Base-by-base conservation (phyloP, 495 filamentous ascomycete species). In the Penicillium bovifimosum region DNA sequence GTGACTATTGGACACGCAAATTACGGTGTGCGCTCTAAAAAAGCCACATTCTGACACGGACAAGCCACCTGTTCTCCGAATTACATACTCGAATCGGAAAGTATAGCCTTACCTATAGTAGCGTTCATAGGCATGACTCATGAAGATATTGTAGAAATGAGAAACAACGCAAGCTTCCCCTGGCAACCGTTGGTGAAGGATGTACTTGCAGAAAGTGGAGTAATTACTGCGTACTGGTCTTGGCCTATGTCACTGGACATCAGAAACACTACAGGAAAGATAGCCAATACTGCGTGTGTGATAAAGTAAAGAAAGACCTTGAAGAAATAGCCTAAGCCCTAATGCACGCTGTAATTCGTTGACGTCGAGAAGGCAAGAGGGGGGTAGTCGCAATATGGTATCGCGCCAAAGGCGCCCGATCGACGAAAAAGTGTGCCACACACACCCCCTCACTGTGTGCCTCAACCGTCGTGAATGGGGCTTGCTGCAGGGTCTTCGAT, bases 1-100 rank as follows among this genome's bases (percentile, higher is more conserved):
- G 28, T 45, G 29, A 33, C 16, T 9, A 35, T 34, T 51, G 48
- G 47, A 46, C 36, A 38, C 9, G 24, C 28, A 40, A 57, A 34
- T 18, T 61, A 58, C 61, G 61, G 61, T 64, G 61, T 64, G 61
- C 55, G 52, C 35, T 56, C 55, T 60, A 13, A 32, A 45, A 2
- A 24, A 24, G 20, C 20, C 20, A 24, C 20, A n/a, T 4, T 24
- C 20, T 24, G 2, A 24, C 20, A 24, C 20, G 20, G 20, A 24
- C 20, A 24, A 24, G 20, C 5, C 13, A 7, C 16, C 20, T 20
- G 18, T 7, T 28, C 14, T 24, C 28, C 10, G n/a, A 51, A 34
- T 10, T 17, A 18, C 18, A 24, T 24, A 34, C 13, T 27, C 24
- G n/a, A 17, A 8, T 28, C 5, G 44, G 10, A 20, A n/a, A 3